Evolutionary conservation across 257 asterid species (phyloP).

Genomic region (Striga asiatica): DNA sequence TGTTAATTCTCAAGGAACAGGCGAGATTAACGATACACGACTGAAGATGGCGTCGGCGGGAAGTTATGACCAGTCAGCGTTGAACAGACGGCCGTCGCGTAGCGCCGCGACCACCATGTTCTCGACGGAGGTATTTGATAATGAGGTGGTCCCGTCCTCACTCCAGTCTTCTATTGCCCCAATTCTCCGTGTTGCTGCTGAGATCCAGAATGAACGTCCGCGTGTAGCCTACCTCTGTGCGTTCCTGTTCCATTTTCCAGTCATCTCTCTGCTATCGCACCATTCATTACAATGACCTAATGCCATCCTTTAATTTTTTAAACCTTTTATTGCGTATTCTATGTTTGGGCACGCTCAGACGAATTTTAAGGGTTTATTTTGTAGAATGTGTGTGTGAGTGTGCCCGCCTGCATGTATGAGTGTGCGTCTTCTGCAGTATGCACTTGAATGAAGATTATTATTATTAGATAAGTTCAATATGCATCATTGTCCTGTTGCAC

Average conservation of each 20-base stretch:
- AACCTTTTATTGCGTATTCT: neutral
- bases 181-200: constrained; percentile 67
- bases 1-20: neutral
- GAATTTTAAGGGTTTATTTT: neutral
- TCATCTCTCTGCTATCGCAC: neutral
- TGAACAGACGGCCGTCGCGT: constrained; percentile 53
- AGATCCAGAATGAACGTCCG: constrained; percentile 59
- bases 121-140: constrained; percentile 72
- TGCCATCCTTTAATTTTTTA: neutral
- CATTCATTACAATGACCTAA: neutral
- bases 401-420: neutral
- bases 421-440: neutral
- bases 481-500: neutral
- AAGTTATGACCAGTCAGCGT: constrained; percentile 24
- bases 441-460: neutral
- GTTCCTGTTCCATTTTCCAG: constrained; percentile 9
- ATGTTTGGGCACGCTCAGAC: neutral
- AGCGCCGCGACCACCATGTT: constrained; percentile 62
- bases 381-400: too few species aligned
- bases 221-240: constrained; percentile 71
- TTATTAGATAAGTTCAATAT: neutral
- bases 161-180: constrained; percentile 63
- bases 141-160: constrained; percentile 73
- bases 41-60: constrained; percentile 26
- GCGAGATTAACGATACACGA: neutral